Conservation (phyloP, 2,329 filamentous ascomycete species). For the Fusarium nurragi region DNA sequence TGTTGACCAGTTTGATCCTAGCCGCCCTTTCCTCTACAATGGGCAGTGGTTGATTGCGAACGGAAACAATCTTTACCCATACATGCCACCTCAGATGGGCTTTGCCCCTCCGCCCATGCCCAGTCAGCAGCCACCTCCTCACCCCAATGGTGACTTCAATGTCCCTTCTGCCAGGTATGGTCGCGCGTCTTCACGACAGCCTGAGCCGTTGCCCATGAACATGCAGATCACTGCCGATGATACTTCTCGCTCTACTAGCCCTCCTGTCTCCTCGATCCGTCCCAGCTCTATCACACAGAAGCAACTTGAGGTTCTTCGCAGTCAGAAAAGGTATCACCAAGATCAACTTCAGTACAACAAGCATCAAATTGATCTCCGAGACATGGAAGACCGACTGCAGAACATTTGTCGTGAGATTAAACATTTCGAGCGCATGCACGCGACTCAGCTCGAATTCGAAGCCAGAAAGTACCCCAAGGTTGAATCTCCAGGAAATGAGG, state of each 20-base stretch:
- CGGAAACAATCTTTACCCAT: conserved; percentile 40
- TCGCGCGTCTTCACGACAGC: conserved; percentile 9
- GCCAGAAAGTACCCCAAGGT: conserved; percentile 53
- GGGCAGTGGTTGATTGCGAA: conserved; percentile 56
- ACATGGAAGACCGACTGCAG: conserved; percentile 56
- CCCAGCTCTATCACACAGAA: conserved; percentile 69
- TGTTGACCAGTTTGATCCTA: conserved; percentile 58
- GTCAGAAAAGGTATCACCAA: conserved; percentile 65
- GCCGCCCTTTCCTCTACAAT: conserved; percentile 56
- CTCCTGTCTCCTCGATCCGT: conserved; percentile 67
- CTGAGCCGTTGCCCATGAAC: conserved; percentile 5
- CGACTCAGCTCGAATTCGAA: conserved; percentile 59
- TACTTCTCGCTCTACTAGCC: conserved; percentile 38
- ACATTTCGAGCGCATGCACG: conserved; percentile 59
- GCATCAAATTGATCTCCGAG: conserved; percentile 68
- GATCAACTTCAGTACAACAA: conserved; percentile 69
- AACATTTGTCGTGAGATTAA: conserved; percentile 57
- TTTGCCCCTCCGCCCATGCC: conserved; percentile 43
- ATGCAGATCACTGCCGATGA: neutral
- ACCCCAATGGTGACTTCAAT: conserved; percentile 4
- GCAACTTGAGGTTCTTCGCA: conserved; percentile 62
- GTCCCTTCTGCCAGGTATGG: conserved; percentile 2
- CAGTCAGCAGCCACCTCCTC: conserved; percentile 13
- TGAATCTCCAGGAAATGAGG: conserved; percentile 41
- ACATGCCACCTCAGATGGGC: conserved; percentile 30